phyloP scores from a whole-genome alignment of 192 early-diverging fungal species.

The Polychytrium aggregatum region DNA sequence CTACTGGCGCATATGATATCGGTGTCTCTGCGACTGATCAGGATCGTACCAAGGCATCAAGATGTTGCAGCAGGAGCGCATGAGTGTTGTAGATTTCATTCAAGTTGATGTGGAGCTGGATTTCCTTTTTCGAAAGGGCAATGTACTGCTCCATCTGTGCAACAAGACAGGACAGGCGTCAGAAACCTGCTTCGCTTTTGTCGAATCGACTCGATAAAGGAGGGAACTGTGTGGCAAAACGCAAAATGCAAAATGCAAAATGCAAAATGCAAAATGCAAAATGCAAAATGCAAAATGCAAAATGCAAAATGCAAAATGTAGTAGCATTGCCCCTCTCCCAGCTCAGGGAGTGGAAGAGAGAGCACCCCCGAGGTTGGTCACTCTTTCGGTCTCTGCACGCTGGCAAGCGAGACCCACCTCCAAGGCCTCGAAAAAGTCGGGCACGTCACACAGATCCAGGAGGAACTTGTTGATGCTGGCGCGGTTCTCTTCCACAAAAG shows the following conservation, averaged over 20 bases:
- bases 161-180: too few species aligned
- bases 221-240: neutral
- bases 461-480: slow-evolving; percentile 77
- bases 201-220: slow-evolving; percentile 2
- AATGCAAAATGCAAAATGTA: too few species aligned
- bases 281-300: too few species aligned
- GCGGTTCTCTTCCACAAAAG: slow-evolving; percentile 84
- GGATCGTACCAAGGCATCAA: slow-evolving; percentile 50
- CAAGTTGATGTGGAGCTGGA: slow-evolving; percentile 75
- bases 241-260: too few species aligned
- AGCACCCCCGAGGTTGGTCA: too few species aligned
- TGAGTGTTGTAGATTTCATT: slow-evolving; percentile 96
- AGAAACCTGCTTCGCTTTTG: too few species aligned
- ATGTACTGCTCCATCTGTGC: slow-evolving; percentile 89
- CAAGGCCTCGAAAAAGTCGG: slow-evolving; percentile 89
- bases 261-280: too few species aligned
- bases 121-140: slow-evolving; percentile 85
- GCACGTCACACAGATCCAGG: slow-evolving; percentile 83
- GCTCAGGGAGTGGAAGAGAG: too few species aligned
- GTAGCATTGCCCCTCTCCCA: too few species aligned
- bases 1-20: too few species aligned
- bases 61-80: slow-evolving; percentile 66
- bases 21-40: neutral
- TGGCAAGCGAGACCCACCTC: slow-evolving; percentile 33
- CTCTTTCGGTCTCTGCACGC: too few species aligned